A percentile compares a stretch with the other conserved stretches of the same genome.
These are phyloP conservation scores for Helotiales sp. DNA, from an alignment of 2,329 filamentous ascomycete genomes.

Conservation along the genomic window DNA sequence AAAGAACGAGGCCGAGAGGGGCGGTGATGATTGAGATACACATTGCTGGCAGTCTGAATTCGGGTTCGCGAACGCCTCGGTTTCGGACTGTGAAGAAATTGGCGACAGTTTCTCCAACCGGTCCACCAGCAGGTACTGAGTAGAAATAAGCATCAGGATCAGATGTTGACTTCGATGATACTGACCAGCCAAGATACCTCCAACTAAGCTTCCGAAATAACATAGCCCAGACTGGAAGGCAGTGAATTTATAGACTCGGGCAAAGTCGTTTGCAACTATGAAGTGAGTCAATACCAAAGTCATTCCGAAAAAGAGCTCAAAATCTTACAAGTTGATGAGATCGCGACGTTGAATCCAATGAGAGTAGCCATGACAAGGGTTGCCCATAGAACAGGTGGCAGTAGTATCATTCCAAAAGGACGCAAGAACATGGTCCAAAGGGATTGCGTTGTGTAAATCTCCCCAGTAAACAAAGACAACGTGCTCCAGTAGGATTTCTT, in stretches of 20 bases:
- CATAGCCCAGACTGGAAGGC: constrained; percentile 56
- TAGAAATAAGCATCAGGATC: neutral
- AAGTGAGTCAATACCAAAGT: neutral
- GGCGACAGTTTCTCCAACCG: constrained; percentile 40
- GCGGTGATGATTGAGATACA: constrained; percentile 40
- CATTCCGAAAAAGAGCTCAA: neutral
- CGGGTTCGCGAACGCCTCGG: constrained; percentile 36
- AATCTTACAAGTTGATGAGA: constrained; percentile 53
- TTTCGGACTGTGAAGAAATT: constrained; percentile 37
- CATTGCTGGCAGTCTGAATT: constrained; percentile 40
- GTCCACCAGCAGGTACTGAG: constrained; percentile 54
- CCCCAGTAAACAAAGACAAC: constrained; percentile 49
- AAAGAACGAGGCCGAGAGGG: constrained; percentile 43
- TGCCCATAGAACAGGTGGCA: constrained; percentile 61
- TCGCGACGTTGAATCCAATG: constrained; percentile 60
- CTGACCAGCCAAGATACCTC: constrained; percentile 50
- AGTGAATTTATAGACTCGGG: constrained; percentile 48
- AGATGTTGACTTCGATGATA: neutral
- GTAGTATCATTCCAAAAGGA: constrained; percentile 54
- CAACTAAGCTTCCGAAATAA: constrained; percentile 55
- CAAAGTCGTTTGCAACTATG: constrained; percentile 48
- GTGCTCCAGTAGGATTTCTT: constrained; percentile 44
- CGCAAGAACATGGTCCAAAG: constrained; percentile 54
- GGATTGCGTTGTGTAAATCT: constrained; percentile 51
- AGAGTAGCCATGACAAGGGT: constrained; percentile 59